Conservation (phyloP, 2,329 filamentous ascomycete genomes). For the Nothophoma quercina region DNA sequence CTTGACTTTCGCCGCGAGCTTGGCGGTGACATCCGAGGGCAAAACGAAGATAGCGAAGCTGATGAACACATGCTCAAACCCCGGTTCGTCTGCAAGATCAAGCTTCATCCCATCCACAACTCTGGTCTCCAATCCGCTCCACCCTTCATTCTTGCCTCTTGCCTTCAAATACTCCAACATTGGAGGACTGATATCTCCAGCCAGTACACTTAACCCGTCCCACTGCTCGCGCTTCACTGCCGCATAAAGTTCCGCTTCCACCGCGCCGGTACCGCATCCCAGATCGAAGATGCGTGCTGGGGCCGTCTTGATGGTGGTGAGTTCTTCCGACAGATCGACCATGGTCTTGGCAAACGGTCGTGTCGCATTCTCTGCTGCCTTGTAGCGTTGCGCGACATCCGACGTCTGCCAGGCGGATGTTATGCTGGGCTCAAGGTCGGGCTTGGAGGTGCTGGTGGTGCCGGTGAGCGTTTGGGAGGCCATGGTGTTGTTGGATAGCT, state of each 20-base stretch:
- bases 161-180: conserved; percentile 31
- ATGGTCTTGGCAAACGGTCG: conserved; percentile 27
- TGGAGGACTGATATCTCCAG: conserved; percentile 28
- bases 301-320: neutral
- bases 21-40: conserved; percentile 8
- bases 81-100: neutral
- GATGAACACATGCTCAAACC: conserved; percentile 33
- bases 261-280: conserved; percentile 36
- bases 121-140: conserved; percentile 23
- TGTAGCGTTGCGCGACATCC: conserved; percentile 26
- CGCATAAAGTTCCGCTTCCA: conserved; percentile 29
- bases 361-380: conserved; percentile 29
- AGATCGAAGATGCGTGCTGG: conserved; percentile 32
- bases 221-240: conserved; percentile 21
- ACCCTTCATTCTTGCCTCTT: conserved; percentile 27
- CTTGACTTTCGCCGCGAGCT: conserved; percentile 11
- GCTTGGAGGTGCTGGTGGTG: neutral
- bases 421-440: neutral
- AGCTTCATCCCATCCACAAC: conserved; percentile 26
- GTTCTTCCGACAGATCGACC: conserved; percentile 10
- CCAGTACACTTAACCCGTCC: conserved; percentile 26
- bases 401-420: neutral
- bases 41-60: conserved; percentile 35
- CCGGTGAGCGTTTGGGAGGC: neutral
- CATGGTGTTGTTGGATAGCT: neutral